A percentile compares a stretch with the other conserved stretches of the same genome.
Evolutionary conservation across 352 stramenopile genomes (phyloP).

Genomic region (Hyaloperonospora arabidopsidis): DNA sequence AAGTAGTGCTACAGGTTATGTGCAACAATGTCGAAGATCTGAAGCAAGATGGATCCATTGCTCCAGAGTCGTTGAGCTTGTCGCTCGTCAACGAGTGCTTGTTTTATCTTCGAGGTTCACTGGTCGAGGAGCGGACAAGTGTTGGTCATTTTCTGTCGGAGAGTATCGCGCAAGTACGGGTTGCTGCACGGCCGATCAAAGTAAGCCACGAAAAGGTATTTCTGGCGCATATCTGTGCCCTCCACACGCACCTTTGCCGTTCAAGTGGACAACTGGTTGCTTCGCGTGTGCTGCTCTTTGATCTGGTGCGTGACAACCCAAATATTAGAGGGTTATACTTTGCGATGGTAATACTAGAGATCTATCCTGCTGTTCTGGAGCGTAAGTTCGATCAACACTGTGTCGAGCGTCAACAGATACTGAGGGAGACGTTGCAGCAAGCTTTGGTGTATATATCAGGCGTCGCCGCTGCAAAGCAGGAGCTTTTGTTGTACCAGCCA

Average conservation of each 20-base stretch:
- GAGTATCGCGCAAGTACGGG: slow-evolving; percentile 4
- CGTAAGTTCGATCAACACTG: slow-evolving; percentile 31
- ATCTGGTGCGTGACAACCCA: slow-evolving; percentile 32
- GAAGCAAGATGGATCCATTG: background rate
- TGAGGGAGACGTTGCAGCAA: slow-evolving; percentile 31
- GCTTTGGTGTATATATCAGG: slow-evolving; percentile 25
- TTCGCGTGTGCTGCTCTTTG: slow-evolving; percentile 37
- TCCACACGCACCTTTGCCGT: slow-evolving; percentile 33
- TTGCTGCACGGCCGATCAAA: slow-evolving; percentile 2
- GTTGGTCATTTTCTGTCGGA: slow-evolving; percentile 11
- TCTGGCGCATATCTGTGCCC: slow-evolving; percentile 32
- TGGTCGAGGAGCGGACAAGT: slow-evolving; percentile 15
- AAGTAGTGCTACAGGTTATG: slow-evolving; percentile 22
- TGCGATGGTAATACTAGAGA: slow-evolving; percentile 29
- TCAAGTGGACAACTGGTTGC: slow-evolving; percentile 14
- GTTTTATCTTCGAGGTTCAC: slow-evolving; percentile 12
- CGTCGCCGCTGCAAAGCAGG: slow-evolving; percentile 18
- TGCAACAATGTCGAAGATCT: background rate
- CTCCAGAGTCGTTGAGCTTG: background rate
- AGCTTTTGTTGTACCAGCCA: slow-evolving; percentile 32
- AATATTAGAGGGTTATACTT: slow-evolving; percentile 44
- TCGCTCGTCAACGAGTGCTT: slow-evolving; percentile 27
- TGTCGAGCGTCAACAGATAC: slow-evolving; percentile 11
- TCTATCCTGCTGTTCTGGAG: slow-evolving; percentile 26
- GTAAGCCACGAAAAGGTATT: slow-evolving; percentile 37